A percentile compares a stretch with the other conserved stretches of the same genome.
Evolutionary conservation across 352 stramenopile species (phyloP).

Genomic region (Phytophthora pluvialis): DNA sequence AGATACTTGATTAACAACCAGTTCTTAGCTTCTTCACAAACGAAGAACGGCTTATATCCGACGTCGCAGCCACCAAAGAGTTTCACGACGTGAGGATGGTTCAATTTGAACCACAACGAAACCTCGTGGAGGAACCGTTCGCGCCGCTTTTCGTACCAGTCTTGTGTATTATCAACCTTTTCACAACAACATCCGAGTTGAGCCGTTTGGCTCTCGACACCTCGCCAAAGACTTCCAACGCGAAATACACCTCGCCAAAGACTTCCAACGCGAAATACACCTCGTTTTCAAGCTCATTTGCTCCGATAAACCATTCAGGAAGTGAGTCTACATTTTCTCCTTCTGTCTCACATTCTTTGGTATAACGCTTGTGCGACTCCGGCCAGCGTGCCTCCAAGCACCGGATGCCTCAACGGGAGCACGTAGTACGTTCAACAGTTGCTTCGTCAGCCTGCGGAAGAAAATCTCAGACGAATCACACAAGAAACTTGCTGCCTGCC

Average conservation of each 20-base stretch:
- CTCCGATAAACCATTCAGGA: constrained; percentile 14
- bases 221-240: background rate
- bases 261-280: background rate
- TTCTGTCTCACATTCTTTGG: background rate
- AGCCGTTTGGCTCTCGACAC: constrained; percentile 22
- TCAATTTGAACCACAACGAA: constrained; percentile 38
- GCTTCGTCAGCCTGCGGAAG: constrained; percentile 1
- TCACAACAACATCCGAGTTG: constrained; percentile 18
- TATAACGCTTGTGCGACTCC: background rate
- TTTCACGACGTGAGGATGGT: constrained; percentile 46
- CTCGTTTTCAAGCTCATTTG: constrained; percentile 9
- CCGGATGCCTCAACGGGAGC: background rate
- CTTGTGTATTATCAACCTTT: constrained; percentile 2
- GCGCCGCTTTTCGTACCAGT: background rate
- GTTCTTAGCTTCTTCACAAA: constrained; percentile 38
- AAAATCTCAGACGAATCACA: background rate
- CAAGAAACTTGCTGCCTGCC: background rate
- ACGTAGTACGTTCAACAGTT: constrained; percentile 1
- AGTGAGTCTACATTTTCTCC: background rate
- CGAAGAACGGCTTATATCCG: constrained; percentile 24
- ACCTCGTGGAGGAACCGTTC: constrained; percentile 27
- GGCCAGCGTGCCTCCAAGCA: background rate
- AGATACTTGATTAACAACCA: constrained; percentile 38
- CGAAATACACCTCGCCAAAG: constrained; percentile 2
- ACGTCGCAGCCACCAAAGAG: constrained; percentile 47